Evolutionary conservation across 352 stramenopile species (phyloP), one percentile per base, ranked within the genome.

Genomic region (Phytophthora megakarya): DNA sequence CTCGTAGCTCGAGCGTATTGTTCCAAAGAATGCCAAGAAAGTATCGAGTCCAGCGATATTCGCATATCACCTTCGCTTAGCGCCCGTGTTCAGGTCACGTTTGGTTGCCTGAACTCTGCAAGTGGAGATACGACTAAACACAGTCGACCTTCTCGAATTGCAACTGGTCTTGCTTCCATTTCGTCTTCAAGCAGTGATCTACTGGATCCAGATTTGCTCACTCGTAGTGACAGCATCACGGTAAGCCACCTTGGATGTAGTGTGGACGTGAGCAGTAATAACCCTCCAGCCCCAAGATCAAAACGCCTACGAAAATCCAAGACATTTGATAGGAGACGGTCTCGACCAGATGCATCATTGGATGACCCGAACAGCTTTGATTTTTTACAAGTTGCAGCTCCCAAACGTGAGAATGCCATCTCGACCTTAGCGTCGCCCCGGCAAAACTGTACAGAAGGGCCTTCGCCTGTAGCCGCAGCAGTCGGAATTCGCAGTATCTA

Each of bases 11-110:
- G 73, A 35, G 68, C 54, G 0, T 84, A 76, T 18, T 85, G 76
- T 26, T 85, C 76, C 1, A 70, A 67, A 47, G 40, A 62, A 18
- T 85, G 76, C 26, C 68, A 72, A 60, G 43, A 71, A 21, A 70
- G 49, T 10, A 75, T 82, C 33, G 72, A 85, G 28, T 57, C 60
- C 19, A 48, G 51, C 37, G 76, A 81, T 50, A 79, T 85, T 22
- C 72, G 73, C n/a, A 67, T 85, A 30, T 71, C 65, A 10, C 51
- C 76, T 5, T 65, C 65, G 1, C 52, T 80, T 4, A 81, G 75
- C 21, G 63, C 71, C 8, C 50, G 61, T 1, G 48, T 77, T 6
- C 64, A 79, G 32, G 59, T 65, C 47, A 67, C 63, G 3, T 62
- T 57, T 48, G 42, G 39, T 2, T 26, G 32, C 18, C 44, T 44